Conservation (phyloP, 2,329 filamentous ascomycete species). For the Alternaria infectoria region DNA sequence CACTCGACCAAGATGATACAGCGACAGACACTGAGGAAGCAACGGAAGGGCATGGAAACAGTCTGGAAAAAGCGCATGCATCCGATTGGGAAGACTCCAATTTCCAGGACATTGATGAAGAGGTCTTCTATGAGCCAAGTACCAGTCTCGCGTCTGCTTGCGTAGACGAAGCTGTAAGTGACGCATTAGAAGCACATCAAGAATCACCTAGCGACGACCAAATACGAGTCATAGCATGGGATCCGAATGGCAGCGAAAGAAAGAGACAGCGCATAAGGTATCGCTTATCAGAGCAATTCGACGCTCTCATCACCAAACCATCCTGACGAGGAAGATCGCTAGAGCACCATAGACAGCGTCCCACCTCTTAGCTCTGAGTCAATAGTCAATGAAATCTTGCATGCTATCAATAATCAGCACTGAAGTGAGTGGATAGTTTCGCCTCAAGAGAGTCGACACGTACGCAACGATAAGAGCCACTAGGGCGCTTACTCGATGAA, state of each 20-base stretch:
- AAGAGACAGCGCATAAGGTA: neutral
- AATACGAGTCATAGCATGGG: neutral
- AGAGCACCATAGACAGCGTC: neutral
- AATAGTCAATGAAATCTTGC: fast-evolving
- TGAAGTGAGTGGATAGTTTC: neutral
- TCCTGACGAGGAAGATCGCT: neutral
- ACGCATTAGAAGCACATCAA: neutral
- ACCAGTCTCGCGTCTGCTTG: neutral
- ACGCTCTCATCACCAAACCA: no score
- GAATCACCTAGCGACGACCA: neutral
- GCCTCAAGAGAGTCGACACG: no score
- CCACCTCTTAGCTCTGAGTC: neutral
- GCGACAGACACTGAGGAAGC: neutral
- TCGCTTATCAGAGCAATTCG: no score
- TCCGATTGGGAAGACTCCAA: neutral
- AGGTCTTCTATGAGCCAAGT: neutral
- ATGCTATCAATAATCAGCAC: neutral
- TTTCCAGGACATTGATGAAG: fast-evolving
- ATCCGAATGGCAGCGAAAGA: neutral
- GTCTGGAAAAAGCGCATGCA: neutral
- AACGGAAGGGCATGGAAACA: no score
- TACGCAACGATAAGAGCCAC: no score
- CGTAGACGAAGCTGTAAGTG: no score
- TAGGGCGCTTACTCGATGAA: no score
- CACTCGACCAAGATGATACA: neutral